These are phyloP conservation scores for Thelonectria blattea DNA, from an alignment of 2,329 filamentous ascomycete species.

Conservation along the genomic window DNA sequence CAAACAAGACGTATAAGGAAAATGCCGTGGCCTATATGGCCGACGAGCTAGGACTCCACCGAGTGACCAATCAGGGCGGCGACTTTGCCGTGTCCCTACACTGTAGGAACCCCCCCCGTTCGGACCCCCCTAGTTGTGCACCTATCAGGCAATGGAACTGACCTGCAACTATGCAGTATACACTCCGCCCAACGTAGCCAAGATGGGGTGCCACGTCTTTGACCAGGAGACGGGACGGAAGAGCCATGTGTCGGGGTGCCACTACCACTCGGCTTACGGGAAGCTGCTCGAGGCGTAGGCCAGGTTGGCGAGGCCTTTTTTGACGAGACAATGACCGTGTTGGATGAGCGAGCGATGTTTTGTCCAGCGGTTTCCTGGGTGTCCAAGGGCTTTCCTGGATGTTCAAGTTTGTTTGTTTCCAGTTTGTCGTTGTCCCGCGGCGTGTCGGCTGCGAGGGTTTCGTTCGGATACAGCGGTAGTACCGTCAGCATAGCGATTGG, in stretches of 20 bases:
- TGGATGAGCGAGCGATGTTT: constrained; percentile 24
- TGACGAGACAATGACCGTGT: constrained; percentile 33
- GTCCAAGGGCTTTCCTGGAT: constrained; percentile 10
- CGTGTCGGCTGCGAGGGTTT: not conserved
- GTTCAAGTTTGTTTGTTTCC: constrained; percentile 11
- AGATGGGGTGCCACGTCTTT: constrained; percentile 82
- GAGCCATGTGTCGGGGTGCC: constrained; percentile 72
- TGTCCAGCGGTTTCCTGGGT: constrained; percentile 10
- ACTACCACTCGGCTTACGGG: constrained; percentile 73
- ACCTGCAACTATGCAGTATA: constrained; percentile 62
- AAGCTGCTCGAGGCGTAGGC: constrained; percentile 49
- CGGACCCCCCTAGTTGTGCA: constrained; percentile 24
- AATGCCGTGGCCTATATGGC: constrained; percentile 90
- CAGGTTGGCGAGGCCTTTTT: constrained; percentile 14
- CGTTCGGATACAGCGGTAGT: not conserved
- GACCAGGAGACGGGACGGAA: constrained; percentile 76
- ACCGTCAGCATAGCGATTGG: constrained; percentile 15
- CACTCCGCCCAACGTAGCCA: constrained; percentile 87
- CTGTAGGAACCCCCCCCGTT: constrained; percentile 51
- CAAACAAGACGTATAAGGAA: constrained; percentile 69
- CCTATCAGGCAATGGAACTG: constrained; percentile 42
- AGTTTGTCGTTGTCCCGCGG: constrained; percentile 5
- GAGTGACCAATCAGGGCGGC: constrained; percentile 76
- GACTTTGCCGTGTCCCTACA: constrained; percentile 86
- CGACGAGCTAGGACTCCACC: constrained; percentile 85